Conservation (phyloP, 2,329 filamentous ascomycete species). For the Ophiostoma angusticollis region DNA sequence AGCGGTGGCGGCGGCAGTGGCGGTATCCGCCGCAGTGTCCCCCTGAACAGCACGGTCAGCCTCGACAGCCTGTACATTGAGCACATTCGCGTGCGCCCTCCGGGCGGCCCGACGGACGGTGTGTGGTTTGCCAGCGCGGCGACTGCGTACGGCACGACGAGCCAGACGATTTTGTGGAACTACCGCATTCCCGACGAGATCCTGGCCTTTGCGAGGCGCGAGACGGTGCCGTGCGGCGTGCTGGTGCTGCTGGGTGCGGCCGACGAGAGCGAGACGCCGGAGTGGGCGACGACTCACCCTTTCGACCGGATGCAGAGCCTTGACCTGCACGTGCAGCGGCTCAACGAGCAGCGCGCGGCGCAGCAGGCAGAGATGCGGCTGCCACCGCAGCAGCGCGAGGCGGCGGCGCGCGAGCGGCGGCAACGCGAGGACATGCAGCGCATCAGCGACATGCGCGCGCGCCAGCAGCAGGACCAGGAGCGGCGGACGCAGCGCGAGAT, state of each 20-base stretch:
- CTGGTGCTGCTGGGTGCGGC: conserved; percentile 41
- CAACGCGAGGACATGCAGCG: conserved; percentile 30
- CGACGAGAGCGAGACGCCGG: conserved; percentile 37
- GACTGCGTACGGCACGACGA: conserved; percentile 41
- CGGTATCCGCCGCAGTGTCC: neutral
- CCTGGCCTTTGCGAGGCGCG: conserved; percentile 35
- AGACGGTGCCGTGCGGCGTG: conserved; percentile 45
- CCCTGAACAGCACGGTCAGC: conserved; percentile 16
- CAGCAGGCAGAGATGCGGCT: conserved; percentile 32
- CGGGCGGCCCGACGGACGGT: conserved; percentile 25
- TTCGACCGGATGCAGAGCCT: conserved; percentile 25
- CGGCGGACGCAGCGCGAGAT: conserved; percentile 31
- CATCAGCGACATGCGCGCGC: conserved; percentile 34
- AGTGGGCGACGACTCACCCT: conserved; percentile 34
- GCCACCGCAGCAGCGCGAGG: conserved; percentile 27
- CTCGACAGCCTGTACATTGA: conserved; percentile 32
- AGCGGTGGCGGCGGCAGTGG: neutral
- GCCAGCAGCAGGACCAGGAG: conserved; percentile 25
- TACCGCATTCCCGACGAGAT: conserved; percentile 44
- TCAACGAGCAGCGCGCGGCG: conserved; percentile 28
- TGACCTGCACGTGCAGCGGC: conserved; percentile 24
- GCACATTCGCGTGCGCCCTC: conserved; percentile 28
- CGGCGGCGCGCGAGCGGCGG: conserved; percentile 28
- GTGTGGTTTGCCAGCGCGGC: conserved; percentile 45
- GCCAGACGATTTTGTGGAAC: conserved; percentile 45